Evolutionary conservation across 2,329 filamentous ascomycete species (phyloP).

Genomic region (Zalaria obscura): DNA sequence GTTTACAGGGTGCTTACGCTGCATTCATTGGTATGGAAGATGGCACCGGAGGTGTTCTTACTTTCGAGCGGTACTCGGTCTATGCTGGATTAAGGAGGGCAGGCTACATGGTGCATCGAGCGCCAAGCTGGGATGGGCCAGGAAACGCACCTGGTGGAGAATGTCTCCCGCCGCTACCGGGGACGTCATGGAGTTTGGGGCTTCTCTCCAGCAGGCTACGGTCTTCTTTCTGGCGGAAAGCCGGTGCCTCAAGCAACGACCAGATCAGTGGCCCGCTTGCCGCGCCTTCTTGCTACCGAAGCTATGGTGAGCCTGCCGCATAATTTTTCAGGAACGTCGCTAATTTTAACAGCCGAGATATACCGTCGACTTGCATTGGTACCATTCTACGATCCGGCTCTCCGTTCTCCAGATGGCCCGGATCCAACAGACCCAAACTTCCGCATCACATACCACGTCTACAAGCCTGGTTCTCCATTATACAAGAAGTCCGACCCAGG

Average conservation of each 20-base stretch:
- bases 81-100: conserved; percentile 71
- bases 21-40: conserved; percentile 61
- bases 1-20: conserved; percentile 79
- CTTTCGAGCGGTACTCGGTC: conserved; percentile 73
- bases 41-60: conserved; percentile 34
- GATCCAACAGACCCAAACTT: conserved; percentile 38
- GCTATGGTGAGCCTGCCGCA: conserved; percentile 26
- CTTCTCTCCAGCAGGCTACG: conserved; percentile 1
- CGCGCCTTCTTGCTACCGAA: conserved; percentile 38
- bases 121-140: conserved; percentile 31
- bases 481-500: conserved; percentile 74
- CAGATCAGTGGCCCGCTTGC: conserved; percentile 31
- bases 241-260: neutral
- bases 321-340: conserved; percentile 15
- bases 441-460: conserved; percentile 65
- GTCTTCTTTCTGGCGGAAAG: neutral
- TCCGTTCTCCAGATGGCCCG: conserved; percentile 10
- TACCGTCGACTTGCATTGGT: conserved; percentile 66
- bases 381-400: conserved; percentile 49
- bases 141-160: conserved; percentile 10
- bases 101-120: conserved; percentile 70
- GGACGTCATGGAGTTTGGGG: conserved; percentile 1
- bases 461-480: conserved; percentile 50
- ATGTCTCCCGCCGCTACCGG: conserved; percentile 10
- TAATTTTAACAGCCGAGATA: conserved; percentile 35